These are phyloP conservation scores for Heliamphora pulchella DNA, from an alignment of 179 eudicot genomes.

Conservation along the genomic window DNA sequence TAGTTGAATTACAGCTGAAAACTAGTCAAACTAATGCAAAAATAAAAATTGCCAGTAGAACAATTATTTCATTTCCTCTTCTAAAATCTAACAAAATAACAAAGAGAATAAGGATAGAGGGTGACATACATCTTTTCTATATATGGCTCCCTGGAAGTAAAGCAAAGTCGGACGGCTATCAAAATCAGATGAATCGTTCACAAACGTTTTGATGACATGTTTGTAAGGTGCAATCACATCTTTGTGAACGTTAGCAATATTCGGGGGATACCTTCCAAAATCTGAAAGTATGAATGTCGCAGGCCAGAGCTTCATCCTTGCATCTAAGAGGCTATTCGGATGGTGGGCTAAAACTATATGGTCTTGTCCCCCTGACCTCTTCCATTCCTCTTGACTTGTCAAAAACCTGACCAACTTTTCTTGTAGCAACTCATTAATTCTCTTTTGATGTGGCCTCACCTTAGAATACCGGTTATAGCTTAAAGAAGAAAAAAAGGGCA, in stretches of 20 bases:
- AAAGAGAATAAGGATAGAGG: background rate
- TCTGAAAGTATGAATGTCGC: conserved; percentile 76
- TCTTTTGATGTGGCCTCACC: conserved; percentile 36
- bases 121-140: conserved; percentile 75
- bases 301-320: conserved; percentile 74
- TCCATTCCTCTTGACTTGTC: conserved; percentile 73
- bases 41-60: background rate
- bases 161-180: conserved; percentile 69
- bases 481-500: conserved; percentile 85
- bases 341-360: conserved; percentile 86
- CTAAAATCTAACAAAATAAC: background rate
- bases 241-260: conserved; percentile 74
- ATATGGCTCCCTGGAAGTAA: conserved; percentile 86
- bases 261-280: conserved; percentile 87
- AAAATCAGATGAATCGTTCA: conserved; percentile 56
- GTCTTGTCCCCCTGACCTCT: conserved; percentile 71
- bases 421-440: conserved; percentile 46
- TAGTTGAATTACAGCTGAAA: background rate
- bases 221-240: conserved; percentile 86
- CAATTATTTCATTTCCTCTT: background rate
- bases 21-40: background rate
- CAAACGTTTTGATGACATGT: conserved; percentile 52
- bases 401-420: conserved; percentile 57
- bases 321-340: conserved; percentile 74
- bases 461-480: conserved; percentile 58